These are phyloP conservation scores for Talaromyces islandicus DNA, from an alignment of 2,329 filamentous ascomycete species.

Conservation along the genomic window DNA sequence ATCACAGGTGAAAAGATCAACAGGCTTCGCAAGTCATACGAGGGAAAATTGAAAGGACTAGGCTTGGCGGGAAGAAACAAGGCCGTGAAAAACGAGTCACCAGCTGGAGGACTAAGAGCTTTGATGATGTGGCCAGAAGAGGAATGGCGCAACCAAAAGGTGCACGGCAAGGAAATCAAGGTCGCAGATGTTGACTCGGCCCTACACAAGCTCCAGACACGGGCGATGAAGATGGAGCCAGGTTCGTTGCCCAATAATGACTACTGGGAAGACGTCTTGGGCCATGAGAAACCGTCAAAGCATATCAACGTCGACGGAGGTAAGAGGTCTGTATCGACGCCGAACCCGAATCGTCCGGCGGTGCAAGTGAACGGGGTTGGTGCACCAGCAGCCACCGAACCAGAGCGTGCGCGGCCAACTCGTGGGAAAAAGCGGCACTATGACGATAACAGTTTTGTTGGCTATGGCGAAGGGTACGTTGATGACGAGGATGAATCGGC, in stretches of 20 bases:
- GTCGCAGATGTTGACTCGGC: slow-evolving; percentile 36
- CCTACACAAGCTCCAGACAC: slow-evolving; percentile 35
- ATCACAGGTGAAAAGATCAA: slow-evolving; percentile 61
- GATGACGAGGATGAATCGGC: slow-evolving; percentile 42
- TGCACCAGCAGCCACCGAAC: slow-evolving; percentile 23
- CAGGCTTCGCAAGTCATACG: slow-evolving; percentile 52
- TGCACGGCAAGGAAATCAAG: slow-evolving; percentile 41
- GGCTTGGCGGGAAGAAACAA: slow-evolving; percentile 44
- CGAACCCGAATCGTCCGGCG: slow-evolving; percentile 18
- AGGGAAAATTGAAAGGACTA: slow-evolving; percentile 45
- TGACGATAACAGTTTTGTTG: slow-evolving; percentile 46
- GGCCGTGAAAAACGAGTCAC: slow-evolving; percentile 38
- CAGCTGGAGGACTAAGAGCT: slow-evolving; percentile 33
- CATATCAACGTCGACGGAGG: slow-evolving; percentile 22
- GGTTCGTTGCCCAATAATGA: slow-evolving; percentile 41
- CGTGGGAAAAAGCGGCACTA: slow-evolving; percentile 46
- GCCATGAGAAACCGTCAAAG: slow-evolving; percentile 41
- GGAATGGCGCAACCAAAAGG: slow-evolving; percentile 47
- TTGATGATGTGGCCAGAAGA: slow-evolving; percentile 45
- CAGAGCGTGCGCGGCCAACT: slow-evolving; percentile 34
- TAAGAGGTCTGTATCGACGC: slow-evolving; percentile 24
- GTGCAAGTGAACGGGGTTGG: slow-evolving; percentile 20
- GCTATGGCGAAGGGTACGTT: slow-evolving; percentile 46
- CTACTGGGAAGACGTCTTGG: slow-evolving; percentile 45
- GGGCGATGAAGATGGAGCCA: slow-evolving; percentile 44